Evolutionary conservation across 2,329 filamentous ascomycete species (phyloP).

Genomic region (Elsinoe ampelina): DNA sequence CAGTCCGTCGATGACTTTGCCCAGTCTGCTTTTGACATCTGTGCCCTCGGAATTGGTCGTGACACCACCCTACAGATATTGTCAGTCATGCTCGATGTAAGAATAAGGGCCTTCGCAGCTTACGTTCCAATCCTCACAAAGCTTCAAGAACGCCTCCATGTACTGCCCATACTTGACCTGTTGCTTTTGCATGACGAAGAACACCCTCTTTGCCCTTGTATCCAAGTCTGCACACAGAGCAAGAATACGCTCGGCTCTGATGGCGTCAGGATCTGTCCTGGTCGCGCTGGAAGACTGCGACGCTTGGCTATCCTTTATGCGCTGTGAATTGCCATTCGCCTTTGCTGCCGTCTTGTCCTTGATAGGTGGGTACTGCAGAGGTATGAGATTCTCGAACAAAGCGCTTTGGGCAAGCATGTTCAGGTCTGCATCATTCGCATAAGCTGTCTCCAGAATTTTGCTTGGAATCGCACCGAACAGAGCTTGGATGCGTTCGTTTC

Average conservation of each 20-base stretch:
- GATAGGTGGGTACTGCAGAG: conserved; percentile 72
- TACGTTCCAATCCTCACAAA: conserved; percentile 76
- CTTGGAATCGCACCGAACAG: conserved; percentile 77
- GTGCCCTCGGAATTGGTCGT: conserved; percentile 56
- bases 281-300: conserved; percentile 29
- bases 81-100: neutral
- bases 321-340: conserved; percentile 49
- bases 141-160: conserved; percentile 64
- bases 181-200: conserved; percentile 74
- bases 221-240: conserved; percentile 73
- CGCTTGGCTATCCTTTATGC: conserved; percentile 48
- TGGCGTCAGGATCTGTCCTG: conserved; percentile 58
- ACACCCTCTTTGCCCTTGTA: conserved; percentile 68
- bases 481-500: conserved; percentile 63
- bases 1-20: conserved; percentile 63
- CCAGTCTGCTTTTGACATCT: conserved; percentile 59
- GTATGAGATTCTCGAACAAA: conserved; percentile 79
- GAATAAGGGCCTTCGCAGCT: neutral
- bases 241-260: conserved; percentile 76
- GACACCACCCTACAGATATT: conserved; percentile 51
- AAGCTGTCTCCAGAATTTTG: conserved; percentile 77
- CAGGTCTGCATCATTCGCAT: conserved; percentile 79
- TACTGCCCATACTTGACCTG: conserved; percentile 67
- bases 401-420: conserved; percentile 77
- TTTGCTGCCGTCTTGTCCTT: conserved; percentile 36